Base-by-base conservation (phyloP, 169 alveolate genomes). In the Eimeria falciformis region DNA sequence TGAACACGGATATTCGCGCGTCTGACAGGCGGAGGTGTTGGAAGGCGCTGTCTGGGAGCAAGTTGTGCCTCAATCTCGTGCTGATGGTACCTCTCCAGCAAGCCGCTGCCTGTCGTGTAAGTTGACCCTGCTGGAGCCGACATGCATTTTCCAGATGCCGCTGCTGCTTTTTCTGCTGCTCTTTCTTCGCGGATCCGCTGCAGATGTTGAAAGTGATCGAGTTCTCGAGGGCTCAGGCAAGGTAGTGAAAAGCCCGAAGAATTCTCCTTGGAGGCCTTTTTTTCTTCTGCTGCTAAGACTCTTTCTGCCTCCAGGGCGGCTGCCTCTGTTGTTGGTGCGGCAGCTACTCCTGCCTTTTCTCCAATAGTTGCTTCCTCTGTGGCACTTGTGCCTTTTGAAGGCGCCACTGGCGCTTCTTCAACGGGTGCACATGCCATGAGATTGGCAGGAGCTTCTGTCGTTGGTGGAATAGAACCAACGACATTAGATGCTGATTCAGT, bases 291-390 rank as follows among this genome's bases (percentile, higher is more conserved):
- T 62, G 73, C 73, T 14, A 29, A n/a, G 12, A 29, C 73, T 6
- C 73, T 12, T 2, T n/a, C 25, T 6, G 73, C 73, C 73, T 62
- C 37, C 73, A 62, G 73, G 6, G 73, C 73, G n/a, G 73, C 73
- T 14, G 73, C 73, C 25, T 62, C 73, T 14, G 73, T 29, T 14
- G 73, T n/a, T 14, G 14, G 29, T 37, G 85, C 85, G 40, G 85
- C 62, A 21, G 33, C 65, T 75, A 37, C 66, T 75, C 40, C 85
- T 40, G 37, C 66, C 55, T 21, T 37, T 14, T 3, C 66, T 21
- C 45, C 85, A 21, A 47, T 47, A 18, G 81, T 53, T 69, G 81
- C 81, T 33, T 11, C 81, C 37, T 46, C 81, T 69, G 81, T 53
- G 27, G 81, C 81, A 18, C 9, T 21, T 69, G 81, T 25, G 27